Conservation (phyloP, 1,284 basidiomycete species). For the Trametes polyzona region DNA sequence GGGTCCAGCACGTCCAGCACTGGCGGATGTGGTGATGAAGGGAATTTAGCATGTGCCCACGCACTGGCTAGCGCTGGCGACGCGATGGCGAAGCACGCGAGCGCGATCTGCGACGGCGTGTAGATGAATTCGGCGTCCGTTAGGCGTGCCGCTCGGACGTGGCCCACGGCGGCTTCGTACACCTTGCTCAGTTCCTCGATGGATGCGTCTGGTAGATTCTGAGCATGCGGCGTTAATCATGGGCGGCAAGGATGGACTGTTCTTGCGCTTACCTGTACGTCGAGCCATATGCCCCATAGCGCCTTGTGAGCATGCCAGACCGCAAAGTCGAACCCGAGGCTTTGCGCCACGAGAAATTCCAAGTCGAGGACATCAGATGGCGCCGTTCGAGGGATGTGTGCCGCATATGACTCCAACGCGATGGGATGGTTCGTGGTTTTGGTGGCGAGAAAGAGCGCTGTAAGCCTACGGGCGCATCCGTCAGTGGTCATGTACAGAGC, state of each 20-base stretch:
- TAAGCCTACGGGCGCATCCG: conserved; percentile 68
- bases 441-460: conserved; percentile 92
- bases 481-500: neutral
- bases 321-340: conserved; percentile 90
- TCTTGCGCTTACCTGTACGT: conserved; percentile 73
- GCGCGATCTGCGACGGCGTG: conserved; percentile 91
- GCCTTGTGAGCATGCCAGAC: conserved; percentile 91
- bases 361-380: conserved; percentile 87
- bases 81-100: conserved; percentile 79
- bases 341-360: conserved; percentile 95
- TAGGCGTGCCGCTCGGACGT: conserved; percentile 76
- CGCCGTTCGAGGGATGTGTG: conserved; percentile 78
- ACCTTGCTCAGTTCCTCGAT: conserved; percentile 47
- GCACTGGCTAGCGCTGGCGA: conserved; percentile 61
- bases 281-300: conserved; percentile 88
- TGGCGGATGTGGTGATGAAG: conserved; percentile 25
- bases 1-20: conserved; percentile 47
- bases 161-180: conserved; percentile 63
- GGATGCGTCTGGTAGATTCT: conserved; percentile 56
- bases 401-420: conserved; percentile 82
- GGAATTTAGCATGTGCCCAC: conserved; percentile 65
- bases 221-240: neutral
- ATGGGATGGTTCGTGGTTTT: conserved; percentile 97
- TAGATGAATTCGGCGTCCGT: conserved; percentile 94
- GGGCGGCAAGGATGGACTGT: neutral